Evolutionary conservation across 2,329 filamentous ascomycete genomes (phyloP), one percentile per base, ranked within the genome.

Genomic region (Diaporthe amygdali): DNA sequence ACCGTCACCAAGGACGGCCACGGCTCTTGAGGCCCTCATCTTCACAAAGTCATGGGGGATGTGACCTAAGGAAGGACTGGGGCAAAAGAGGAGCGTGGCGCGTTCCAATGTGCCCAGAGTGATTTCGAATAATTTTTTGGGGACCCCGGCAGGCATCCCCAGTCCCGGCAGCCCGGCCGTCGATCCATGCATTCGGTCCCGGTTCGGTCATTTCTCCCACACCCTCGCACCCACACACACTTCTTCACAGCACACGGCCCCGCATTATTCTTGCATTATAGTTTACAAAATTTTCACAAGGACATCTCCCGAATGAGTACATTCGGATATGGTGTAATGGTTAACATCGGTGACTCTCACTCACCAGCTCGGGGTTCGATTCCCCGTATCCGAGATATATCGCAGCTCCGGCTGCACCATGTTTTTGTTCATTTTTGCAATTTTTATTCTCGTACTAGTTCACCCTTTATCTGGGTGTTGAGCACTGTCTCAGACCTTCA

Each of bases 21-120:
- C 80, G 56, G 80, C 78, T 78, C 81, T 77, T 74, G 80, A 78
- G 56, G 78, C 81, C 81, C 82, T 82, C 83, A 84, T 84, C 64
- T 74, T 81, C 73, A 71, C 69, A 75, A 55, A 74, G 54, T 69
- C 71, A 75, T 74, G 69, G 63, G 59, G 71, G 66, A 73, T 71
- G 61, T 66, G 72, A 37, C 72, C 59, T 55, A 69, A 61, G 46
- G 56, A 73, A 74, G 54, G 69, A 73, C 72, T 41, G 67, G 74
- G 64, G 68, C 71, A 64, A 49, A 51, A 68, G 41, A 61, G 51
- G 68, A 44, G 20, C 69, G 56, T 66, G 64, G 52, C 64, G 63
- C 69, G 68, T 59, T 71, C 44, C 27, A 41, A 63, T 54, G 30
- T 66, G 47, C 46, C 27, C 12, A 27, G 25, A 67, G 39, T 59